A percentile compares a stretch with the other conserved stretches of the same genome.
phyloP scores from a whole-genome alignment of 2,329 filamentous ascomycete genomes.

The Lecanosticta acicola region DNA sequence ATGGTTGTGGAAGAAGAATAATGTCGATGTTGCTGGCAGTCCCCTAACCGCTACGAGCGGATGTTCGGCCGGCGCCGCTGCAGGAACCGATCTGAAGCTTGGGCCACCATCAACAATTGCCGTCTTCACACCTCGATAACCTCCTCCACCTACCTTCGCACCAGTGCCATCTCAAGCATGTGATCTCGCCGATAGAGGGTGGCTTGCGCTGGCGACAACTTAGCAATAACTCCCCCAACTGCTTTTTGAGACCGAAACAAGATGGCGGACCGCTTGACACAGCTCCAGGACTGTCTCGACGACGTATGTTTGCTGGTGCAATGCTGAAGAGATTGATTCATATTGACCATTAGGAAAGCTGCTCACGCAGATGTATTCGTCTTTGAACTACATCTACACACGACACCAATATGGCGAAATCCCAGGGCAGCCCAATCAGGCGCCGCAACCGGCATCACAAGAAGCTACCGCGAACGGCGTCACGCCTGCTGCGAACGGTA shows the following conservation, averaged over 20 bases:
- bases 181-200: background rate
- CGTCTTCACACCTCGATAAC: background rate
- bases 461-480: constrained; percentile 20
- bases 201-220: too few species aligned
- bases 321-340: background rate
- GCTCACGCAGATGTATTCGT: constrained; percentile 44
- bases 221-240: too few species aligned
- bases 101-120: background rate
- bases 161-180: background rate
- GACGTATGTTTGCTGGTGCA: constrained; percentile 49
- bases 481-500: constrained; percentile 1
- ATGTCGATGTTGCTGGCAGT: background rate
- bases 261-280: constrained; percentile 63
- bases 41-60: too few species aligned
- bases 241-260: background rate
- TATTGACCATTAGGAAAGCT: constrained; percentile 32
- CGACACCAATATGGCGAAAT: constrained; percentile 40
- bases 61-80: too few species aligned
- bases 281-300: constrained; percentile 79
- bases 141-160: background rate
- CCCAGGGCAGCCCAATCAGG: constrained; percentile 38
- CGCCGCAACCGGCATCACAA: constrained; percentile 17
- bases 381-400: constrained; percentile 41
- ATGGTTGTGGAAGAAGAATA: background rate
- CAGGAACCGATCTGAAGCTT: background rate